phyloP scores from a whole-genome alignment of 2,329 filamentous ascomycete genomes.

The Microsporum audouinii region DNA sequence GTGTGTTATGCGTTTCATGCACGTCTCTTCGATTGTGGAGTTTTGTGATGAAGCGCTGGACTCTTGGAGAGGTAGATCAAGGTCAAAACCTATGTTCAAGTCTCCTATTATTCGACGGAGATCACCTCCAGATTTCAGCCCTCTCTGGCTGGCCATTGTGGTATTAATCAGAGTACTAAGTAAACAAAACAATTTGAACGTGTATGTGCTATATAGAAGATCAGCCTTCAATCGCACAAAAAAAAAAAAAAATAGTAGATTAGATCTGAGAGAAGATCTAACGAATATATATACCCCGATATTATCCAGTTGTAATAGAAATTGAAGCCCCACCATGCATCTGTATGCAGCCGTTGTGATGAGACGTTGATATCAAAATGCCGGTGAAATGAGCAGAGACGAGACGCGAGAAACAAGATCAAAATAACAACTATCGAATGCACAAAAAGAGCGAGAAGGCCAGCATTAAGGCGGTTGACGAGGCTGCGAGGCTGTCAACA shows the following conservation, averaged over 20 bases:
- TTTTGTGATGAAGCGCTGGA: slow-evolving; percentile 14
- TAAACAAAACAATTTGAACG: background rate
- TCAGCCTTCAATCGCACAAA: background rate
- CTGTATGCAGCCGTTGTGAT: background rate
- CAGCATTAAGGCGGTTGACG: background rate
- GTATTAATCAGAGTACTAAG: background rate
- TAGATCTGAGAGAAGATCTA: background rate
- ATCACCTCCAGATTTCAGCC: slow-evolving; percentile 14
- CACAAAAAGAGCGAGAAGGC: background rate
- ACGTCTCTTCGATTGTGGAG: slow-evolving; percentile 17
- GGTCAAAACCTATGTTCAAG: slow-evolving; percentile 26
- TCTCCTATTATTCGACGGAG: slow-evolving; percentile 21
- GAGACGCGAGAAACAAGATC: background rate
- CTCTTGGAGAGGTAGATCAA: slow-evolving; percentile 19
- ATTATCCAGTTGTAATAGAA: background rate
- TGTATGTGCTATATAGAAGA: background rate
- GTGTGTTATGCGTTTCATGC: slow-evolving; percentile 20
- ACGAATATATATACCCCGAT: background rate
- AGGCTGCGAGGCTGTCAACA: background rate
- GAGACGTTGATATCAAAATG: background rate
- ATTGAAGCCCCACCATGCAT: background rate
- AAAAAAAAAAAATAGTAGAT: background rate
- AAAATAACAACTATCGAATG: background rate
- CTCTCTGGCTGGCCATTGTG: background rate
- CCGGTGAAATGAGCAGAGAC: background rate